Conservation (phyloP, 768 basidiomycete genomes). For the Antrodiella citrinella region DNA sequence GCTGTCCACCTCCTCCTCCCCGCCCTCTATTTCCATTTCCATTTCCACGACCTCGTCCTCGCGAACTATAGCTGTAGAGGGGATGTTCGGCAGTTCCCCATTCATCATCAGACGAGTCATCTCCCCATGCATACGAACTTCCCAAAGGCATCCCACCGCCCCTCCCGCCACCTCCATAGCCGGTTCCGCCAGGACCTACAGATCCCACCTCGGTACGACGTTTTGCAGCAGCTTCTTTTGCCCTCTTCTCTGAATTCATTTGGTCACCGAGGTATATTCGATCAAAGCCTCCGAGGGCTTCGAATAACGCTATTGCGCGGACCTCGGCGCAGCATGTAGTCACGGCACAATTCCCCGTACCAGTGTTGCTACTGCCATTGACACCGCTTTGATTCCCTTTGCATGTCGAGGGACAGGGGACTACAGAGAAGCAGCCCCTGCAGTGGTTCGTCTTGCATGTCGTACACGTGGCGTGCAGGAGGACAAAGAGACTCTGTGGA, state of each 20-base stretch:
- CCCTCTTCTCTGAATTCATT: constrained; percentile 30
- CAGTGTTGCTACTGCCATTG: constrained; percentile 15
- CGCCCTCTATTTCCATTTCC: not conserved
- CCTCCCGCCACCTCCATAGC: constrained; percentile 31
- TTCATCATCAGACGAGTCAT: not conserved
- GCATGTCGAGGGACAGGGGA: constrained; percentile 32
- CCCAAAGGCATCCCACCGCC: not conserved
- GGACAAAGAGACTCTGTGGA: constrained; percentile 18
- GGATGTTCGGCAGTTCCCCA: not conserved
- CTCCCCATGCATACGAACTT: not conserved
- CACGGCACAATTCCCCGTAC: constrained; percentile 33
- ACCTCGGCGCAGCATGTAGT: constrained; percentile 37
- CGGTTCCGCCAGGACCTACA: constrained; percentile 48
- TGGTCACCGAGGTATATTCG: constrained; percentile 35
- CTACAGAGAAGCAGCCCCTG: constrained; percentile 37
- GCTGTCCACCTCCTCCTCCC: too few species aligned
- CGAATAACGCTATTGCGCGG: constrained; percentile 44
- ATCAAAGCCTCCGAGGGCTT: constrained; percentile 42
- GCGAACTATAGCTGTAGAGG: not conserved
- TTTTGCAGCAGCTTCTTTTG: constrained; percentile 22
- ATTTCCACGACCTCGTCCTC: constrained; percentile 6
- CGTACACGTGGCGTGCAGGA: constrained; percentile 38
- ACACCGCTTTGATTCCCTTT: constrained; percentile 29
- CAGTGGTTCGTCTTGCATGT: constrained; percentile 39
- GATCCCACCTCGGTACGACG: constrained; percentile 11